These are phyloP conservation scores for Magnusiomyces ingens DNA, from an alignment of 1,139 yeast genomes.

Conservation along the genomic window DNA sequence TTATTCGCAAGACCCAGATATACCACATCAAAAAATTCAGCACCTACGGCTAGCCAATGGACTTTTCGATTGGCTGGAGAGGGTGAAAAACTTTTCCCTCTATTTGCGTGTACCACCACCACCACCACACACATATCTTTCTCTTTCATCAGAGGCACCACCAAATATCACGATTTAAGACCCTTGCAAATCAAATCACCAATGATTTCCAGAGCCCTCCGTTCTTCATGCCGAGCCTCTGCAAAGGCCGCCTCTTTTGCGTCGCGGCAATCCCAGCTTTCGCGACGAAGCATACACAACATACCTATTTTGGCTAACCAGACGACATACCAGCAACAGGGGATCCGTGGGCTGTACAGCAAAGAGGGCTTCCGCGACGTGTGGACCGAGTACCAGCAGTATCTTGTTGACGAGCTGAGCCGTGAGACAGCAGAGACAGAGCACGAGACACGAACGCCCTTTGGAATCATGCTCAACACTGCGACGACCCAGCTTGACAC, in stretches of 20 bases:
- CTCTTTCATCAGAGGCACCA: too few relatives aligned
- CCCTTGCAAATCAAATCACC: too few relatives aligned
- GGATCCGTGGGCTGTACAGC: conserved; percentile 68
- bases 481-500: conserved; percentile 66
- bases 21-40: neutral
- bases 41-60: neutral
- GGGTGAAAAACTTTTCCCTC: too few relatives aligned
- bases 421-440: conserved; percentile 61
- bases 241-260: too few relatives aligned
- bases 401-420: conserved; percentile 61
- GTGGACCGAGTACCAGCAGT: conserved; percentile 77
- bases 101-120: too few relatives aligned
- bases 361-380: conserved; percentile 61
- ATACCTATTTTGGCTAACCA: conserved; percentile 35
- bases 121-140: too few relatives aligned
- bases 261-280: too few relatives aligned
- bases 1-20: neutral
- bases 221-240: too few relatives aligned
- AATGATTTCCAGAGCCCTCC: too few relatives aligned
- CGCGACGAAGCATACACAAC: conserved; percentile 1
- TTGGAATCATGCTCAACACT: conserved; percentile 66
- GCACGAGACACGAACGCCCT: conserved; percentile 70
- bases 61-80: too few relatives aligned
- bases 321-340: conserved; percentile 38
- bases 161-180: too few relatives aligned